Base-by-base conservation (phyloP, 139 green algal species). In the Astrephomene gubernaculifera region DNA sequence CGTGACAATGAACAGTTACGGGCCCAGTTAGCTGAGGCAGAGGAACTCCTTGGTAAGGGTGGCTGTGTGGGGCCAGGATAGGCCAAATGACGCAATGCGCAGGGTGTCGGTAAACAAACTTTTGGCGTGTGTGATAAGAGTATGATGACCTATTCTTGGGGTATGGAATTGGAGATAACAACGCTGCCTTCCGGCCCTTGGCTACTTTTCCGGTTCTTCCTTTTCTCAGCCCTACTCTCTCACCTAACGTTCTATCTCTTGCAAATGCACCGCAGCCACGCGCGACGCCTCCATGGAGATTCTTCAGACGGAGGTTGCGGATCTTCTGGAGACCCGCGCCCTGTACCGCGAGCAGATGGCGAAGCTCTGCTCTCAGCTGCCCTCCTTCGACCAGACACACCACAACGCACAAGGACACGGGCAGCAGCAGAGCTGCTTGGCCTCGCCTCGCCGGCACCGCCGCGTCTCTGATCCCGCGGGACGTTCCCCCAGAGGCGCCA, bases 291-390 rank as follows among this genome's bases (percentile, higher is more conserved):
- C 36, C 38, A 4, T 54, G 38, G 38, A 33, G 68, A 38, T 38
- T 12, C 68, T 75, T 10, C 68, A 22, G 21, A 21, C 68, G 1
- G 68, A 75, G 38, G 4, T 75, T 17, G 27, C 68, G 4, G 68
- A 75, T 33, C 5, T 75, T 8, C 19, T 57, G 68, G 68, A 75
- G 36, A 39, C 68, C 36, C 38, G 68, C 19, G 39, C 68, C 2
- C 38, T 75, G 7, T 54, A 75, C 68, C 68, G 68, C 39, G 14
- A 54, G 21, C 68, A 75, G 39, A 21, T 75, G 9, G 67, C 67
- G 21, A 36, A 73, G 19, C 67, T 73, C 7, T 57, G 41, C 39
- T n/a, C n/a, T n/a, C n/a, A n/a, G n/a, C n/a, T n/a, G n/a, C n/a
- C n/a, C n/a, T n/a, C n/a, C n/a, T n/a, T n/a, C n/a, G n/a, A n/a